Evolutionary conservation across 176 grass and related monocot genomes (phyloP).

Genomic region (Lolium rigidum): DNA sequence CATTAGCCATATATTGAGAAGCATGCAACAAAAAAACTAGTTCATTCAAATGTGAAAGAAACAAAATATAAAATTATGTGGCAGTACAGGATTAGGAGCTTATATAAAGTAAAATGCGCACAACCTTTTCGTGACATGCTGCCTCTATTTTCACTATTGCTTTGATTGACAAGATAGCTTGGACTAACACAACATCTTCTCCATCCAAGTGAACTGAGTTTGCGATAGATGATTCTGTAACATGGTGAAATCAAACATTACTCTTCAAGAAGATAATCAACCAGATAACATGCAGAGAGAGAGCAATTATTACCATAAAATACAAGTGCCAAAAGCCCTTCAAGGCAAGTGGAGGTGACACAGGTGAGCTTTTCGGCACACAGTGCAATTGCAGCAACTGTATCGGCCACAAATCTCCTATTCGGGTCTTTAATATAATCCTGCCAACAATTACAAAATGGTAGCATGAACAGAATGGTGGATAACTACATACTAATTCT

Average conservation of each 20-base stretch:
- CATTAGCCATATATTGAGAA: slow-evolving; percentile 3
- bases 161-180: slow-evolving; percentile 97
- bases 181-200: slow-evolving; percentile 82
- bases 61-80: background rate
- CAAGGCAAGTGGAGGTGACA: slow-evolving; percentile 68
- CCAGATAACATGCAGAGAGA: slow-evolving; percentile 41
- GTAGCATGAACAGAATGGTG: slow-evolving; percentile 27
- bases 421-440: slow-evolving; percentile 94
- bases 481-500: slow-evolving; percentile 3
- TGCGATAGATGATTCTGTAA: slow-evolving; percentile 71
- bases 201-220: slow-evolving; percentile 68
- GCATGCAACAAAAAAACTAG: background rate
- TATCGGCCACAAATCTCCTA: slow-evolving; percentile 97
- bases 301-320: slow-evolving; percentile 71
- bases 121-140: slow-evolving; percentile 83
- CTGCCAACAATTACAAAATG: slow-evolving; percentile 56
- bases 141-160: slow-evolving; percentile 81
- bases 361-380: slow-evolving; percentile 68
- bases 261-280: slow-evolving; percentile 33
- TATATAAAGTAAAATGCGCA: slow-evolving; percentile 27
- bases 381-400: slow-evolving; percentile 87
- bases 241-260: slow-evolving; percentile 43
- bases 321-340: slow-evolving; percentile 85
- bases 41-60: slow-evolving; percentile 25
- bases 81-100: background rate